These are phyloP conservation scores for Ophiostoma triangulosporum DNA, from an alignment of 2,329 filamentous ascomycete species.

Conservation along the genomic window DNA sequence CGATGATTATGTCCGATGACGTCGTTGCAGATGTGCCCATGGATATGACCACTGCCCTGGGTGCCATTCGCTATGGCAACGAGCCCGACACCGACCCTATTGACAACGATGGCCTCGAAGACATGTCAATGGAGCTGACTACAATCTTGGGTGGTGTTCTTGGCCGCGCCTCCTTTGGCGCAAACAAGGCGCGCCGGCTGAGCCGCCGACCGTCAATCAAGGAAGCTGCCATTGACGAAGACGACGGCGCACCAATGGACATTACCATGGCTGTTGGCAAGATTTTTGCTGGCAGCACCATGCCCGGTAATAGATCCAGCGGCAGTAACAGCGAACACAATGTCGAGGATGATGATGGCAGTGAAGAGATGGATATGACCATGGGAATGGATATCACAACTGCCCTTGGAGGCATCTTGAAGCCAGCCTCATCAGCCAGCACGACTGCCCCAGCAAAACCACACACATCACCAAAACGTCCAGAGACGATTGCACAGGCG, in stretches of 20 bases:
- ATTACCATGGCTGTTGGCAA: constrained; percentile 47
- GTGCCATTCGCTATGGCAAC: constrained; percentile 42
- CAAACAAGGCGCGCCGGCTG: constrained; percentile 10
- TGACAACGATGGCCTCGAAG: constrained; percentile 38
- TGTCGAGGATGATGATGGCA: constrained; percentile 20
- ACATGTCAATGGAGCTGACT: constrained; percentile 71
- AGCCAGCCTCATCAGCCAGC: constrained; percentile 21
- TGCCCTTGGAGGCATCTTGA: constrained; percentile 49
- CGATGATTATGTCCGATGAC: constrained; percentile 31
- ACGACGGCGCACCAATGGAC: constrained; percentile 30
- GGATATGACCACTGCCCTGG: constrained; percentile 73
- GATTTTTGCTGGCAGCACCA: constrained; percentile 27
- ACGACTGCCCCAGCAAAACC: neutral
- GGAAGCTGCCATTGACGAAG: constrained; percentile 13
- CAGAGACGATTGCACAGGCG: constrained; percentile 22
- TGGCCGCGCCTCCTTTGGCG: constrained; percentile 7
- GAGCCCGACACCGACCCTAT: constrained; percentile 20
- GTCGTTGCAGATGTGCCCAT: constrained; percentile 43
- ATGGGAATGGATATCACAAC: constrained; percentile 57
- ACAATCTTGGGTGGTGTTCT: constrained; percentile 48
- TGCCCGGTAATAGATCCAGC: constrained; percentile 3
- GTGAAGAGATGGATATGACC: constrained; percentile 25
- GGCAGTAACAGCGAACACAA: constrained; percentile 19
- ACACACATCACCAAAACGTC: constrained; percentile 7
- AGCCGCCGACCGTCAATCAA: constrained; percentile 15